Base-by-base conservation (phyloP, 106 monocot species). In the Triglochin maritima region DNA sequence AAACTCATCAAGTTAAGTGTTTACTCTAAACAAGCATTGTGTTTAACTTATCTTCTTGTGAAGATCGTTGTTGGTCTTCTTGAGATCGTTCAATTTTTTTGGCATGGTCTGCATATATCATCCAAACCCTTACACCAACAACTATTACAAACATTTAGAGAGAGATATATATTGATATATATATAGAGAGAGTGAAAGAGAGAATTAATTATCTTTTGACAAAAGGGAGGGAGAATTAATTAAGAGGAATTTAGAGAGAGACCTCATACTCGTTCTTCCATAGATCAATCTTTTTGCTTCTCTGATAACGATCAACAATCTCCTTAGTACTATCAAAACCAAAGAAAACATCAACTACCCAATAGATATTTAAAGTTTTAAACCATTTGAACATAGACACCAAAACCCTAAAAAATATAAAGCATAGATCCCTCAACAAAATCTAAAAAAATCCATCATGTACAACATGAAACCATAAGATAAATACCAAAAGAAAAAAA, bases 251-350 rank as follows among this genome's bases (percentile, higher is more conserved):
- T 15, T 47, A 46, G 12, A 64, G 46, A 11, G 56, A 11, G 15
- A 77, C 94, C 81, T 90, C 83, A 58, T 94, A 94, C 48, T 87
- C 90, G 3, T 76, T 66, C 48, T 75, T 78, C 94, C 94, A 94
- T n/a, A 94, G 61, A 77, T 90, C 75, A 64, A 69, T 81, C 41
- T 79, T 77, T 12, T 81, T 63, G 3, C 56, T 72, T 43, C 82
- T 68, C 71, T 94, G 89, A 66, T 87, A 90, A 6, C 84, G 75
- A 62, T 94, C 87, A 46, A 83, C 78, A 13, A 85, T 71, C 9
- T 11, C 69, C 87, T 83, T 94, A 47, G 67, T 77, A 65, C 94
- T 94, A 70, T 17, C 5, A 6, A 47, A 47, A 12, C 9, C 2
- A 56, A 51, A 4, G 56, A 56, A 62, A 14, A 7, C 57, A 51